phyloP scores from a whole-genome alignment of 2,329 filamentous ascomycete species.

The Gliomastix tumulicola region DNA sequence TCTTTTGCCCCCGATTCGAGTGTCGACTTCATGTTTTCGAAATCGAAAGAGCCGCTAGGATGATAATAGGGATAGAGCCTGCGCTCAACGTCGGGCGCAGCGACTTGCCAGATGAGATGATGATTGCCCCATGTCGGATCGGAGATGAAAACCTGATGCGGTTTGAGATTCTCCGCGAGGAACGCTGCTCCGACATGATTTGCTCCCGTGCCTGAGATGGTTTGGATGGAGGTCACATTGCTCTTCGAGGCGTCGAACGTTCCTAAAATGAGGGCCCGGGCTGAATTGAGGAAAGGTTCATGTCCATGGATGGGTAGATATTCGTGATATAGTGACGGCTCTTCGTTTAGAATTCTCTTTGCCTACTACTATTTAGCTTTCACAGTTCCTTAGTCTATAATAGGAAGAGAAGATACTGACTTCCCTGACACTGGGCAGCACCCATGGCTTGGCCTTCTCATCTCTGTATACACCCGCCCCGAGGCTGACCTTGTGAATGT shows the following conservation, averaged over 20 bases:
- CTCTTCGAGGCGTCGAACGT: not conserved
- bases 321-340: constrained; percentile 84
- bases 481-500: constrained; percentile 27
- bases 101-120: constrained; percentile 17
- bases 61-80: constrained; percentile 22
- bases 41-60: constrained; percentile 14
- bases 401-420: constrained; percentile 47
- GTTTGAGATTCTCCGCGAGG: constrained; percentile 11
- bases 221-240: constrained; percentile 20
- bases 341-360: constrained; percentile 70
- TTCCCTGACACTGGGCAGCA: constrained; percentile 85
- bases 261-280: constrained; percentile 16
- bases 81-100: constrained; percentile 10
- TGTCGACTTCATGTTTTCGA: constrained; percentile 16
- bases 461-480: constrained; percentile 73
- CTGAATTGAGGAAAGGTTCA: constrained; percentile 47
- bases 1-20: constrained; percentile 13
- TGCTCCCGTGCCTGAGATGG: constrained; percentile 26
- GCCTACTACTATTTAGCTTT: too few species aligned
- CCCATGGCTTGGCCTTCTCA: constrained; percentile 85
- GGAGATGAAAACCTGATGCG: constrained; percentile 18
- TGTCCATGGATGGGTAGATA: constrained; percentile 87
- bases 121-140: constrained; percentile 42
- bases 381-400: not conserved
- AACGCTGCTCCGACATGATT: constrained; percentile 20